Evolutionary conservation across 108 stramenopile species (phyloP).

Genomic region (Nitzschia sp.): DNA sequence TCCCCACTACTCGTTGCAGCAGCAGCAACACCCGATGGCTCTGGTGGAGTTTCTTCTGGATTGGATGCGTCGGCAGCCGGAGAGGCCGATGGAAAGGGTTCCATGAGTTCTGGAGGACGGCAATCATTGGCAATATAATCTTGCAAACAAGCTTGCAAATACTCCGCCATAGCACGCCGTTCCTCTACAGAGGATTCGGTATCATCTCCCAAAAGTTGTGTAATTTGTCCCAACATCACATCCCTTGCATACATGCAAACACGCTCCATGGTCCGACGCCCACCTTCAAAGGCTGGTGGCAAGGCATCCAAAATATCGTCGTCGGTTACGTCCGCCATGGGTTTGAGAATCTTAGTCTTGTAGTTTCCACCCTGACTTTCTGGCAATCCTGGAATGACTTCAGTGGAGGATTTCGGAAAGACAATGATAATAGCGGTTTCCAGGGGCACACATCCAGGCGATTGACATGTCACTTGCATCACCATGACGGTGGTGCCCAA

Average conservation of each 20-base stretch:
- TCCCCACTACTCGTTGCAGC: not conserved
- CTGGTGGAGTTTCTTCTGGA: slow-evolving; percentile 1
- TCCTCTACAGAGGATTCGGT: slow-evolving; percentile 10
- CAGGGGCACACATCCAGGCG: slow-evolving; percentile 84
- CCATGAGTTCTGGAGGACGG: slow-evolving; percentile 61
- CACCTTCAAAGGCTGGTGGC: slow-evolving; percentile 75
- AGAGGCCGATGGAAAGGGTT: slow-evolving; percentile 39
- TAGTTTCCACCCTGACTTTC: slow-evolving; percentile 57
- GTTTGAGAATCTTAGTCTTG: slow-evolving; percentile 84
- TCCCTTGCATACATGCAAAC: slow-evolving; percentile 70
- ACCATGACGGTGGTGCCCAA: slow-evolving; percentile 81
- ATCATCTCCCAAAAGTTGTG: slow-evolving; percentile 69
- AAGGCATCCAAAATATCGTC: slow-evolving; percentile 84
- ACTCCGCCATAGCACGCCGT: slow-evolving; percentile 55
- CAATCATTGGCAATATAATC: slow-evolving; percentile 71
- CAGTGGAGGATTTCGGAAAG: slow-evolving; percentile 55
- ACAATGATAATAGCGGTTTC: slow-evolving; percentile 84
- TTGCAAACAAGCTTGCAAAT: slow-evolving; percentile 64
- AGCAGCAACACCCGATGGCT: not conserved
- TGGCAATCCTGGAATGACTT: slow-evolving; percentile 30
- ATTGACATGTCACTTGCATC: slow-evolving; percentile 83
- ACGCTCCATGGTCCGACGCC: slow-evolving; percentile 59
- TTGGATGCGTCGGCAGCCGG: not conserved
- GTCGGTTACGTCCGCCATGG: slow-evolving; percentile 74
- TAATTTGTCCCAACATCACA: slow-evolving; percentile 79